Evolutionary conservation across 371 early-diverging fungal species (phyloP).

Genomic region (Circinella minor): DNA sequence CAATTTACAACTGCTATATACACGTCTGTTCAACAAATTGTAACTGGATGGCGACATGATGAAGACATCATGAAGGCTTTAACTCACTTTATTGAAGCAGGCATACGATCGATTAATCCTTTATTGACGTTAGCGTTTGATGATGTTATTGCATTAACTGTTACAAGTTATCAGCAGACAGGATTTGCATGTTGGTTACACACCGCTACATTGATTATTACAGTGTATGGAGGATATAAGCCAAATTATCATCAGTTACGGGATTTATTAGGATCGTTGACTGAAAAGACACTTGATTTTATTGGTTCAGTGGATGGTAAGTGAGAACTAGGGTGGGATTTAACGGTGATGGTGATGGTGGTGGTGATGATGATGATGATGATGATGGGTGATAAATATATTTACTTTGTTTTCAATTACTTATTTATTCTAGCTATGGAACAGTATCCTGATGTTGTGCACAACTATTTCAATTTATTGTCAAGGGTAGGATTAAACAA

Average conservation of each 20-base stretch:
- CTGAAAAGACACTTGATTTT: conserved; percentile 54
- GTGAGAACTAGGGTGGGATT: neutral
- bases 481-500: conserved; percentile 45
- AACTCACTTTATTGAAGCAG: conserved; percentile 52
- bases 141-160: conserved; percentile 36
- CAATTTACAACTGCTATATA: conserved; percentile 39
- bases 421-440: conserved; percentile 46
- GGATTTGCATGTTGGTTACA: conserved; percentile 62
- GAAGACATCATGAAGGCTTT: conserved; percentile 41
- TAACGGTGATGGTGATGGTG: too few relatives aligned
- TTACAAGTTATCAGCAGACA: conserved; percentile 44
- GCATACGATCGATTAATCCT: conserved; percentile 56
- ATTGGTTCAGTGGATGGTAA: conserved; percentile 57
- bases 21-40: conserved; percentile 35
- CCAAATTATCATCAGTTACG: conserved; percentile 39
- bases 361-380: too few relatives aligned
- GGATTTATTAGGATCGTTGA: conserved; percentile 44
- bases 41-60: conserved; percentile 36
- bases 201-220: conserved; percentile 55
- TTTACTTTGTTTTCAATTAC: too few relatives aligned
- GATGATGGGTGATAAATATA: neutral
- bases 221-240: conserved; percentile 60
- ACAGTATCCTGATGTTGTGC: conserved; percentile 38
- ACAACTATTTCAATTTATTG: conserved; percentile 56
- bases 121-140: conserved; percentile 50